Evolutionary conservation across 1,139 yeast species (phyloP).

Genomic region (Suhomyces chickasaworum): DNA sequence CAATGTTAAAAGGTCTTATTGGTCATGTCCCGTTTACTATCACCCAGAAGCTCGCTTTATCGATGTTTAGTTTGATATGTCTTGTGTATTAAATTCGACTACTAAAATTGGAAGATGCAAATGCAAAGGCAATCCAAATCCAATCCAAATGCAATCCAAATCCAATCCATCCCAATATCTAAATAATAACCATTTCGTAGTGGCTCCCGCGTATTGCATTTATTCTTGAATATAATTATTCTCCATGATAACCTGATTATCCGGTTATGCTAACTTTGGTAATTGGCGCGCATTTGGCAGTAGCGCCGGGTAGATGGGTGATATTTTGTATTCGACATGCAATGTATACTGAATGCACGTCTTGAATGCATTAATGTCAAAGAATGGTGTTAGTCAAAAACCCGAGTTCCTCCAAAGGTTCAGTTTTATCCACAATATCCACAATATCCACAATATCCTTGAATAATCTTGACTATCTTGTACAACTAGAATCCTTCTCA

Average conservation of each 20-base stretch:
- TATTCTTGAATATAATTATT: not conserved
- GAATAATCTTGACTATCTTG: too few species aligned
- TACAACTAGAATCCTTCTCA: too few species aligned
- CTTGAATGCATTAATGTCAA: not conserved
- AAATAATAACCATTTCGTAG: not conserved
- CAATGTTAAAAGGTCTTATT: constrained; percentile 69
- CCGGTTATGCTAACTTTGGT: not conserved
- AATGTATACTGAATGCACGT: not conserved
- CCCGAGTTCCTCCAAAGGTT: not conserved
- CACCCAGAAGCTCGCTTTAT: constrained; percentile 62
- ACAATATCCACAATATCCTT: too few species aligned
- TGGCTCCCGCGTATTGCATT: not conserved
- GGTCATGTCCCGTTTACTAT: constrained; percentile 69
- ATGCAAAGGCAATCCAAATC: too few species aligned
- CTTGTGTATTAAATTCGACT: constrained; percentile 1
- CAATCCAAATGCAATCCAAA: too few species aligned
- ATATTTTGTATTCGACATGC: not conserved
- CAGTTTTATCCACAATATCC: too few species aligned
- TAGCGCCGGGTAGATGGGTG: not conserved
- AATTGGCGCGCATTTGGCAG: not conserved
- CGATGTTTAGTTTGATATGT: constrained; percentile 20
- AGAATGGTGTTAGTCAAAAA: not conserved
- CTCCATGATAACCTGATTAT: not conserved
- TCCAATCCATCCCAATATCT: too few species aligned
- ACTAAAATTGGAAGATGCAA: too few species aligned